Evolutionary conservation across 139 green algal genomes (phyloP), one percentile per base, ranked within the genome.

Genomic region (Eudorina sp.): DNA sequence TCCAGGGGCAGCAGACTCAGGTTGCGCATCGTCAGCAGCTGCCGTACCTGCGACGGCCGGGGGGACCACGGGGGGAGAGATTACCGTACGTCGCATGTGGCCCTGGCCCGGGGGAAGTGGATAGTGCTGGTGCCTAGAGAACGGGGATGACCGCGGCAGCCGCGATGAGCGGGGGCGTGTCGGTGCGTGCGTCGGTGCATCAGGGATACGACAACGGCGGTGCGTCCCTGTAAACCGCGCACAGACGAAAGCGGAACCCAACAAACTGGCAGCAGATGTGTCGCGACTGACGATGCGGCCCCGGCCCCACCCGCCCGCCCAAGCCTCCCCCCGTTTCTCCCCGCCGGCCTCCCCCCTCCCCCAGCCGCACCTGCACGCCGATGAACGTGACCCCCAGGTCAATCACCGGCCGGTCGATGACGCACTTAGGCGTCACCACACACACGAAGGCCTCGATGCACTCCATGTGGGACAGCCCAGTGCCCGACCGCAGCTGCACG

Each of bases 381-480:
- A 91, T 18, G 70, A 89, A 93, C 4, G 90, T 85, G 46, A 81
- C 48, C 27, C 90, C 90, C 58, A 93, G 64, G 84, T 93, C 87
- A 1, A 93, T 53, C n/a, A 53, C 31, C 18, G 90, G 90, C n/a
- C 60, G 48, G 70, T 70, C 84, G 48, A 93, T 46, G 13, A 89
- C 87, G 46, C 66, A 79, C 14, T n/a, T 73, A n/a, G 90, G 90
- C 36, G 87, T 93, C 19, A 93, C 90, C 18, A 91, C 88, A 25
- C 58, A 84, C 74, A 88, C 90, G 38, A 91, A 90, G 18, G 89
- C 51, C 66, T 89, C 83, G 14, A 90, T 77, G 70, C 87, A 90
- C 21, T 88, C 69, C 40, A 90, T 72, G 58, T 80, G 74, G 1
- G 5, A 6, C 40, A n/a, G 0, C 0, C 29, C 79, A 7, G 46